These are phyloP conservation scores for Alternaria infectoria DNA, from an alignment of 2,329 filamentous ascomycete genomes.

Conservation along the genomic window DNA sequence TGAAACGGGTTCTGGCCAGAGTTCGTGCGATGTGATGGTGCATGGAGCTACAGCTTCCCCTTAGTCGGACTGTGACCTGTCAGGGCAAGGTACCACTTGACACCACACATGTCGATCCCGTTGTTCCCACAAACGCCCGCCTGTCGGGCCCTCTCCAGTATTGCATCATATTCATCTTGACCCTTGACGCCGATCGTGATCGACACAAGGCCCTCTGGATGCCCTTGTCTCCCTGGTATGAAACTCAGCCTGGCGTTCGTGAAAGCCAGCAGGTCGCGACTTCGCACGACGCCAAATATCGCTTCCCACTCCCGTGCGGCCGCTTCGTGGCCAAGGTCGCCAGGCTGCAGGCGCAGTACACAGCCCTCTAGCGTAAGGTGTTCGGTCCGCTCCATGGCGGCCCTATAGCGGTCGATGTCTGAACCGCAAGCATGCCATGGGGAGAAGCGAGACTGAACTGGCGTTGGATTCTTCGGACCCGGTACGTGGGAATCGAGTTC, in stretches of 20 bases:
- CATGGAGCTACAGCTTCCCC: constrained; percentile 29
- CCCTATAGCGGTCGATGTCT: constrained; percentile 43
- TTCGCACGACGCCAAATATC: constrained; percentile 50
- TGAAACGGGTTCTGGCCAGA: neutral
- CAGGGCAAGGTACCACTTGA: constrained; percentile 47
- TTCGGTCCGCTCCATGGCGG: constrained; percentile 45
- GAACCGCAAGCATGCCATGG: constrained; percentile 55
- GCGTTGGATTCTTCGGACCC: constrained; percentile 45
- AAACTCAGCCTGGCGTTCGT: constrained; percentile 48
- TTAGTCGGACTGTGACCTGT: constrained; percentile 22
- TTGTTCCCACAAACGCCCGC: constrained; percentile 41
- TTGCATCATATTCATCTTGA: constrained; percentile 37
- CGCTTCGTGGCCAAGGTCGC: constrained; percentile 44
- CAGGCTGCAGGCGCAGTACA: constrained; percentile 47
- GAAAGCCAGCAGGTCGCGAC: constrained; percentile 49
- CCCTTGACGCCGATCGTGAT: constrained; percentile 50
- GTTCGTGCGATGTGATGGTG: neutral
- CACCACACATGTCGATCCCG: constrained; percentile 48
- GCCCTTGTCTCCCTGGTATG: constrained; percentile 39
- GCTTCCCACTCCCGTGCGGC: constrained; percentile 51
- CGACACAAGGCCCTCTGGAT: constrained; percentile 47
- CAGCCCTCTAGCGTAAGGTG: constrained; percentile 48
- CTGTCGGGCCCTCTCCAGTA: constrained; percentile 40
- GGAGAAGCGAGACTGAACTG: constrained; percentile 48
- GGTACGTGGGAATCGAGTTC: constrained; percentile 52